Evolutionary conservation across 2,329 filamentous ascomycete genomes (phyloP), one percentile per base, ranked within the genome.

Genomic region (Ambrosiella cleistominuta): DNA sequence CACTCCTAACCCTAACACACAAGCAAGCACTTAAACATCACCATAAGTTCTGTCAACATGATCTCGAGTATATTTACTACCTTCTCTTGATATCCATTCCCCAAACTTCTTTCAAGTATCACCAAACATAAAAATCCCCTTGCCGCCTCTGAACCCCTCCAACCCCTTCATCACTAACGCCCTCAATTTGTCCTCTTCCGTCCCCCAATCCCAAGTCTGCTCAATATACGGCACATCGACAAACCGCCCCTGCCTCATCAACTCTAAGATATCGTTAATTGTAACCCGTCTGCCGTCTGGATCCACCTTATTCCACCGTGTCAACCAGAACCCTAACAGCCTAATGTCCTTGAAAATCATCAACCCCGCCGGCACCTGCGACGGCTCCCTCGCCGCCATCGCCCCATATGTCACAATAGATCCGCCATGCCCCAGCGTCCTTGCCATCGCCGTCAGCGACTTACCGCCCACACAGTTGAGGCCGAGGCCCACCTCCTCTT

Each of bases 381-480:
- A 78, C 0, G 91, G 90, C 72, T 95, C 84, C 68, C 86, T 86
- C 39, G 86, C 82, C 3, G 58, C 54, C 93, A 98, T 98, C 55
- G 87, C 91, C 35, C 93, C 93, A 67, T 98, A 98, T 3, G 91
- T 95, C 27, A 98, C 88, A 69, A 97, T 75, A 59, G 85, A 83
- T 1, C 80, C 86, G 19, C 80, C 79, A 0, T 80, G 72, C 4
- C 78, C 76, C 2, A 98, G 75, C 6, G 79, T 77, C 65, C 89
- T 87, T 5, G 90, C 85, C 66, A 98, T 74, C 1, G 83, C 78
- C 36, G 85, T 84, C 3, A 89, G 88, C 9, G 83, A 81, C 68
- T 90, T 88, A 4, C 93, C 93, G 42, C 93, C 93, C 0, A 98
- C 91, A 68, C 93, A 97, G 70, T 98, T 98, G 60, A 98, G 70